Conservation (phyloP, 805 yeast species). For the Spathaspora girioi region DNA sequence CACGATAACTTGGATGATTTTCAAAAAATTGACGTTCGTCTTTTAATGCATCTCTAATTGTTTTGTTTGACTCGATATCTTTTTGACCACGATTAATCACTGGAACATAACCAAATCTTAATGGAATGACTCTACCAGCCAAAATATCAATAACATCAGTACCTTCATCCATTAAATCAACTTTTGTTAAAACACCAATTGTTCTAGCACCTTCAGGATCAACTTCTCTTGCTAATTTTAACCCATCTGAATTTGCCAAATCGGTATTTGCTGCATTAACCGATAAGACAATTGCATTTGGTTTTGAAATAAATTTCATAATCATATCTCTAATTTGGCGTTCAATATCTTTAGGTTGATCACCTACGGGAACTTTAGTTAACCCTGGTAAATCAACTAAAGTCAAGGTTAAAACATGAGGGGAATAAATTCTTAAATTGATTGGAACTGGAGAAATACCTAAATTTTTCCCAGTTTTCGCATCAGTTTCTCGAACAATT, state of each 20-base stretch:
- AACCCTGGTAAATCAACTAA: conserved; percentile 96
- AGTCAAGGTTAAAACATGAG: conserved; percentile 90
- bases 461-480: conserved; percentile 72
- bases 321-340: conserved; percentile 90
- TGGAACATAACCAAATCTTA: conserved; percentile 94
- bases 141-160: conserved; percentile 95
- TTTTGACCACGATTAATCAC: conserved; percentile 97
- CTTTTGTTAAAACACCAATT: conserved; percentile 93
- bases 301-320: conserved; percentile 88
- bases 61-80: conserved; percentile 85
- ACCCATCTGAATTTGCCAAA: conserved; percentile 94
- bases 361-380: conserved; percentile 98
- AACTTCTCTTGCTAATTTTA: conserved; percentile 94
- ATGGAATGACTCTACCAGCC: conserved; percentile 92
- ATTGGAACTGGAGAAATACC: conserved; percentile 94
- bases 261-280: conserved; percentile 97
- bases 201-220: conserved; percentile 97
- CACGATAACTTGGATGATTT: conserved; percentile 83
- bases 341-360: conserved; percentile 97
- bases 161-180: conserved; percentile 97
- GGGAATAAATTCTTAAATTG: conserved; percentile 88
- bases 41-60: conserved; percentile 80
- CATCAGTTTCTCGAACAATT: conserved; percentile 87
- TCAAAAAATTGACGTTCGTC: conserved; percentile 83
- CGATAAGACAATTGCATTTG: conserved; percentile 90